Base-by-base conservation (phyloP, 306 rosid genomes). In the Urtica urens region DNA sequence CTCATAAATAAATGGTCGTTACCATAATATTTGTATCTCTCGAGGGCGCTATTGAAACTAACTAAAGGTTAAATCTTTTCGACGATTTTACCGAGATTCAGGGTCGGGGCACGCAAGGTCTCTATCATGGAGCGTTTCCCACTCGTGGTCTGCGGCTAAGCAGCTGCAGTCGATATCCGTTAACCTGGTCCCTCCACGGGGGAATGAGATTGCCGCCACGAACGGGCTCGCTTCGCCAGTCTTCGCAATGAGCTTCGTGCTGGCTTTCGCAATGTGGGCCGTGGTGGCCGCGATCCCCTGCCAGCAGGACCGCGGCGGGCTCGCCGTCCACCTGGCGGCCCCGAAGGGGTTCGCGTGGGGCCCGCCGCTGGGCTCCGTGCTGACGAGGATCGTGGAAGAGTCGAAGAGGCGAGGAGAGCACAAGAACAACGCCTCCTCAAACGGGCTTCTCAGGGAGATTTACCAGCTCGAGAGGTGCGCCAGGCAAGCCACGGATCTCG, bases 261-360 rank as follows among this genome's bases (percentile, higher is more conserved):
- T 90, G 30, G 54, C 79, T 38, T 72, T 90, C 63, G 94, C 79
- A 25, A 63, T 77, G 59, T 90, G 92, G 75, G 61, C 70, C 47
- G 80, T 90, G 23, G 95, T 84, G 40, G 97, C 97, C 12, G 93
- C 97, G 30, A 70, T 90, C 52, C 97, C 95, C 7, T 90, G 97
- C 55, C 97, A 90, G 56, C 97, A 90, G 56, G 95, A 90, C 53
- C 71, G 92, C 33, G 79, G 95, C 38, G n/a, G n/a, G n/a, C 55
- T 84, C 19, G 73, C 58, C 52, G 72, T 74, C 58, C 93, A 84
- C 31, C 84, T 90, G 31, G 68, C 87, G 26, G 44, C 79, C 27
- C 92, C 85, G 0, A 75, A 73, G 65, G 86, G 79, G 17, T 84
- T 70, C 46, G 22, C 87, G 0, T 84, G 97, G 97, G 65, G 87